Evolutionary conservation across 2,329 filamentous ascomycete genomes (phyloP).

Genomic region (Westerdykella ornata): DNA sequence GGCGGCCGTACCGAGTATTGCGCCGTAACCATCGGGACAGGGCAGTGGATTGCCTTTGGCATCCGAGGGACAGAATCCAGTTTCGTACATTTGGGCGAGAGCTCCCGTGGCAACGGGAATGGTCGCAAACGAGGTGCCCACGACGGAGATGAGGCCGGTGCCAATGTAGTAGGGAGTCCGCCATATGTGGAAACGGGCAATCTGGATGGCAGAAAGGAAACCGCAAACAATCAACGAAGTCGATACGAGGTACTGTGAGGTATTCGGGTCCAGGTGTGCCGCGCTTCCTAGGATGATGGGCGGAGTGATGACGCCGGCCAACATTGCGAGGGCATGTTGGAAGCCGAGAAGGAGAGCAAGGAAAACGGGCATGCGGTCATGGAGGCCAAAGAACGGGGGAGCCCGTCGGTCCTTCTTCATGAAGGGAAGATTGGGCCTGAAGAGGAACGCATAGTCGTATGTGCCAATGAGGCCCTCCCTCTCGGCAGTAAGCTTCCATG

Average conservation of each 20-base stretch:
- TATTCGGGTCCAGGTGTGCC: slow-evolving; percentile 54
- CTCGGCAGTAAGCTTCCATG: slow-evolving; percentile 8
- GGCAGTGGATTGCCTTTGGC: slow-evolving; percentile 60
- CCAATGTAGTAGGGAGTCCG: slow-evolving; percentile 59
- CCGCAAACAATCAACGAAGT: slow-evolving; percentile 73
- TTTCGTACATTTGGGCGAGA: slow-evolving; percentile 69
- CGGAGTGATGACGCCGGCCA: slow-evolving; percentile 62
- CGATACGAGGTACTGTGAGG: slow-evolving; percentile 72
- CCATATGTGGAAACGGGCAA: slow-evolving; percentile 67
- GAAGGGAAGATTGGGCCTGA: slow-evolving; percentile 75
- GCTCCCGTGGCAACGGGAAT: slow-evolving; percentile 68
- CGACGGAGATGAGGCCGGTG: slow-evolving; percentile 73
- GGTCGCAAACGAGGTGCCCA: slow-evolving; percentile 70
- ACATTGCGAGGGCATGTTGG: slow-evolving; percentile 72
- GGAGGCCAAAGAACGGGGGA: slow-evolving; percentile 79
- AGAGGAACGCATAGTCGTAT: slow-evolving; percentile 88
- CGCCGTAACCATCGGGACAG: slow-evolving; percentile 70
- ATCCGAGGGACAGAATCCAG: slow-evolving; percentile 58
- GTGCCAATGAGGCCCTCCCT: slow-evolving; percentile 71
- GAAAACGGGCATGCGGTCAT: slow-evolving; percentile 69
- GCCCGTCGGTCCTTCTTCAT: slow-evolving; percentile 55
- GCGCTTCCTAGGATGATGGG: slow-evolving; percentile 64
- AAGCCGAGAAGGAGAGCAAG: slow-evolving; percentile 69
- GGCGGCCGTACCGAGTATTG: slow-evolving; percentile 59
- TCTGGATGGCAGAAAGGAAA: slow-evolving; percentile 67